Base-by-base conservation (phyloP, 192 early-diverging fungal species). In the Backusella circina region DNA sequence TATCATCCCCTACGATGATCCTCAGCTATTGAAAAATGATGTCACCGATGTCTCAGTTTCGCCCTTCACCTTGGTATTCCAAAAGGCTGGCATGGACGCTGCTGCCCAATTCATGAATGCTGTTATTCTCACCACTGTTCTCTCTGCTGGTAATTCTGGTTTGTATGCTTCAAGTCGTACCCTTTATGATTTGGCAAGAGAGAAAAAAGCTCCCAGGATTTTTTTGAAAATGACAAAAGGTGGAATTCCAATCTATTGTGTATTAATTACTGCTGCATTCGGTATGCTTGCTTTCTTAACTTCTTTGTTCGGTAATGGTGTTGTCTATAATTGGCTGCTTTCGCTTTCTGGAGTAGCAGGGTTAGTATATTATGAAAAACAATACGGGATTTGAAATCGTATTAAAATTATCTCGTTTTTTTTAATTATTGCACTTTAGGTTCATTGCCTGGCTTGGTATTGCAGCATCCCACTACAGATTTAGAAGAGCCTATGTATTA, bases 381-480 rank as follows among this genome's bases (percentile, higher is more conserved):
- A 1, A 23, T 3, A 28, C 23, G 54, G 21, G 12, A 61, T 61
- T 28, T 61, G 8, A 61, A 61, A 26, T 61, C 21, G 21, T 54
- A 26, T 61, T 28, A 21, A 51, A 51, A 51, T 5, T 7, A 7
- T 51, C 47, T 21, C 21, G n/a, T 5, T 57, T 28, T 57, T 12
- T 3, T 57, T 23, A 57, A 57, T 23, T 41, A 41, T 44, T 61
- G 9, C 9, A 10, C 12, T n/a, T 61, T 10, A 93, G 94, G 1
- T 91, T 96, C 66, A 85, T 93, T 65, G 92, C 93, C 66, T 98
- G 97, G 95, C 54, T 95, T 31, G 93, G 92, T 66, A 96, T 98
- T 80, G 88, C 88, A 37, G 72, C 93, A 15, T 91, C 90, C 44
- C 95, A 98, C 73, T 91, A 88, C 75, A 90, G 95, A 8, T 98